phyloP scores from a whole-genome alignment of 805 yeast genomes.

The Candida bentonensis region DNA sequence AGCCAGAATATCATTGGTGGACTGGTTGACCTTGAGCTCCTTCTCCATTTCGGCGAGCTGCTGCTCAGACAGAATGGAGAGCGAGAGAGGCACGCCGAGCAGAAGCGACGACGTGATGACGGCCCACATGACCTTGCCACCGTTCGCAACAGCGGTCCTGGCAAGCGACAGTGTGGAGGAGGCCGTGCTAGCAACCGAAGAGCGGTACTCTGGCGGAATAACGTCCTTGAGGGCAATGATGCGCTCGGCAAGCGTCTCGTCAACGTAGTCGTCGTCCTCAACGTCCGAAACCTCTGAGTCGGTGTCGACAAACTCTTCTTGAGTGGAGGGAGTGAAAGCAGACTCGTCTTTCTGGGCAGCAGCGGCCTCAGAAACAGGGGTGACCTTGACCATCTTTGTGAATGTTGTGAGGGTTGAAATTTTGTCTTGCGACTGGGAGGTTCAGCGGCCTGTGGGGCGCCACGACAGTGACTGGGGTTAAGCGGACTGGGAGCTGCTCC shows the following conservation, averaged over 20 bases:
- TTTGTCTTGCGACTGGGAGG: no score
- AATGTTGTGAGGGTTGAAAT: neutral
- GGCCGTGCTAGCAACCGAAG: conserved; percentile 24
- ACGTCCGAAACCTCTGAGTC: conserved; percentile 38
- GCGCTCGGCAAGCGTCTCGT: conserved; percentile 80
- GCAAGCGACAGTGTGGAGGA: conserved; percentile 22
- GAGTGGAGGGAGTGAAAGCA: conserved; percentile 22
- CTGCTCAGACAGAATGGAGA: conserved; percentile 82
- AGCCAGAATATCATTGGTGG: neutral
- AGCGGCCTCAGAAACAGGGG: conserved; percentile 52
- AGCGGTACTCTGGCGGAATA: conserved; percentile 77
- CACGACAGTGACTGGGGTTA: no score
- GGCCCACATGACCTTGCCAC: conserved; percentile 76
- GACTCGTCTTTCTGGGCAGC: conserved; percentile 28
- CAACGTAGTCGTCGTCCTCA: conserved; percentile 56
- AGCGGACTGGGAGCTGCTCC: no score
- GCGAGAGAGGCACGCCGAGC: conserved; percentile 83
- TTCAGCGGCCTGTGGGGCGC: no score
- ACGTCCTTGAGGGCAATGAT: conserved; percentile 83
- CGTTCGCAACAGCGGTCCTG: conserved; percentile 36
- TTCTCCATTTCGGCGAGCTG: conserved; percentile 90
- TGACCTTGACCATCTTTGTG: conserved; percentile 53
- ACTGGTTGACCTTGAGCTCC: neutral
- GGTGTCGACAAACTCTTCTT: conserved; percentile 34
- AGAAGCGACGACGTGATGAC: conserved; percentile 70